These are phyloP conservation scores for Geotrichum restrictum DNA, from an alignment of 1,139 yeast genomes.

Conservation along the genomic window DNA sequence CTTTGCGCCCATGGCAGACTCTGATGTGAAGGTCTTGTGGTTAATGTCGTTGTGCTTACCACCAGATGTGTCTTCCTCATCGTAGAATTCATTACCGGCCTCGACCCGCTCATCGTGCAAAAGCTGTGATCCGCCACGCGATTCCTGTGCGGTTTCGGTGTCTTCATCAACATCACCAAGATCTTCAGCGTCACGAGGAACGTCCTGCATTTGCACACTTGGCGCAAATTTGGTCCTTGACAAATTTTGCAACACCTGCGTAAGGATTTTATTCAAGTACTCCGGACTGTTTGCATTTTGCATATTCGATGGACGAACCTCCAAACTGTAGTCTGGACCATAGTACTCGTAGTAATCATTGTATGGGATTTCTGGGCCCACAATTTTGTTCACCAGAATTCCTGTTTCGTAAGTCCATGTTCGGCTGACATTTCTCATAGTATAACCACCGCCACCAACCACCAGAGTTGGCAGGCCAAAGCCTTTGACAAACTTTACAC, in stretches of 20 bases:
- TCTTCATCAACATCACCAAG: slow-evolving; percentile 26
- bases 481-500: slow-evolving; percentile 82
- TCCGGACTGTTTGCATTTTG: slow-evolving; percentile 94
- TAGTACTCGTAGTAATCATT: slow-evolving; percentile 95
- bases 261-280: slow-evolving; percentile 77
- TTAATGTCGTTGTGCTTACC: slow-evolving; percentile 24
- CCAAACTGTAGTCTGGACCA: slow-evolving; percentile 83
- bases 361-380: slow-evolving; percentile 70
- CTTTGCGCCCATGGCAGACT: slow-evolving; percentile 5
- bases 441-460: slow-evolving; percentile 97
- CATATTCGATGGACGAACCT: slow-evolving; percentile 94
- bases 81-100: slow-evolving; percentile 39
- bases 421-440: slow-evolving; percentile 93
- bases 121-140: slow-evolving; percentile 84
- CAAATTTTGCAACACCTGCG: slow-evolving; percentile 71
- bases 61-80: slow-evolving; percentile 38
- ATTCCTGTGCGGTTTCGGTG: slow-evolving; percentile 78
- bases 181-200: slow-evolving; percentile 60
- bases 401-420: slow-evolving; percentile 97
- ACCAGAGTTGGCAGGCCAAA: slow-evolving; percentile 88
- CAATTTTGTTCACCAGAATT: slow-evolving; percentile 69
- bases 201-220: slow-evolving; percentile 86
- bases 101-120: slow-evolving; percentile 68
- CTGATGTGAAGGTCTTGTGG: not conserved
- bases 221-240: slow-evolving; percentile 93